Percentiles rank a stretch among this genome's conserved stretches.
Evolutionary conservation across 2,329 filamentous ascomycete genomes (phyloP).

Genomic region (Fusarium drepaniforme): DNA sequence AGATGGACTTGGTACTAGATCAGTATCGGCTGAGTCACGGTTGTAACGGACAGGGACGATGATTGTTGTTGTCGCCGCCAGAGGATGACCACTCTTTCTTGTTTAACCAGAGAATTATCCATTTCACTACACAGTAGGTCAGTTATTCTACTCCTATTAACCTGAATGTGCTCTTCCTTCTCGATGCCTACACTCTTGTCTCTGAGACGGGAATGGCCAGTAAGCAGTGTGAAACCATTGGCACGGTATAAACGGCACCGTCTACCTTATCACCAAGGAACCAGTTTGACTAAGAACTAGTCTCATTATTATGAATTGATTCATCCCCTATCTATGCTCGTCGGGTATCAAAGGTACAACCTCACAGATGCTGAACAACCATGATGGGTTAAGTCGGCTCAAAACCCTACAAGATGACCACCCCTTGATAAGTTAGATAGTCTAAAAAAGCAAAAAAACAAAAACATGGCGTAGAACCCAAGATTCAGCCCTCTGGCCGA

Average conservation of each 20-base stretch:
- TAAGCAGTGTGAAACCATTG: not conserved
- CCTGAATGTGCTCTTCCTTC: not conserved
- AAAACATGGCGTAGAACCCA: not conserved
- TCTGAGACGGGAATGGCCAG: not conserved
- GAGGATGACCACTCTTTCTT: not conserved
- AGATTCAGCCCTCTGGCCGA: not conserved
- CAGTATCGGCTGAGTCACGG: too few species aligned
- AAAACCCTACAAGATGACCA: conserved; percentile 2
- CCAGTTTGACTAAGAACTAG: not conserved
- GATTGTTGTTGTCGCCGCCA: not conserved
- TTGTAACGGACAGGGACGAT: not conserved
- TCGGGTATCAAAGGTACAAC: conserved; percentile 9
- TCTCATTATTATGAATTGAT: not conserved
- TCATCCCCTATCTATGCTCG: not conserved
- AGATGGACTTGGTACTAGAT: not conserved
- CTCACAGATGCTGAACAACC: not conserved
- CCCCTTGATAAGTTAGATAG: not conserved
- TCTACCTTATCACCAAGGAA: not conserved
- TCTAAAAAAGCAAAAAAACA: conserved; percentile 4
- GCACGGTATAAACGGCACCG: not conserved
- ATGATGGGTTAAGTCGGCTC: conserved; percentile 5
- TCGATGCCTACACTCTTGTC: not conserved
- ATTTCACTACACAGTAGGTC: not conserved
- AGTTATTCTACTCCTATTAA: not conserved
- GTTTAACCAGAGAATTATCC: not conserved